Evolutionary conservation across 192 early-diverging fungal species (phyloP).

Genomic region (Coemansia sp.): DNA sequence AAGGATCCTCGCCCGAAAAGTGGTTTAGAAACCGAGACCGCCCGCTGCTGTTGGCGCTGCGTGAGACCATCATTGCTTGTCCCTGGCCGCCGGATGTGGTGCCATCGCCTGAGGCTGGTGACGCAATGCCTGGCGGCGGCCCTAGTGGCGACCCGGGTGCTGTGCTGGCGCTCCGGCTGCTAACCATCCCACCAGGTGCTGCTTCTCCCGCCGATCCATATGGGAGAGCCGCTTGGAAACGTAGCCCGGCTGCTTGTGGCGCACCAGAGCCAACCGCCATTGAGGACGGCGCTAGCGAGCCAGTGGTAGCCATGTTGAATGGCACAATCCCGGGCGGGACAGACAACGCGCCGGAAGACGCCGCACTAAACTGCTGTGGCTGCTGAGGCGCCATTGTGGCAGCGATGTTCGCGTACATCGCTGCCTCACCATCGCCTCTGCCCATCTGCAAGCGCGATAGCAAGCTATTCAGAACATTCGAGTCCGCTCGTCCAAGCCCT

Average conservation of each 20-base stretch:
- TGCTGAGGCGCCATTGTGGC: constrained; percentile 2
- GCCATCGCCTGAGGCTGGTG: constrained; percentile 14
- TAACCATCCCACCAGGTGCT: constrained; percentile 1
- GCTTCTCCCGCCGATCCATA: neutral
- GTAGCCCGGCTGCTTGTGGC: neutral
- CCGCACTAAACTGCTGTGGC: neutral
- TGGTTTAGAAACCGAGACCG: constrained; percentile 52
- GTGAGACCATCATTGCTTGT: constrained; percentile 33
- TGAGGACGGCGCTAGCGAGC: neutral
- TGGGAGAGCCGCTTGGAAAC: neutral
- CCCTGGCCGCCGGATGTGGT: neutral
- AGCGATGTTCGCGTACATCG: constrained; percentile 1
- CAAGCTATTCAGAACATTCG: constrained; percentile 37
- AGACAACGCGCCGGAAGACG: constrained; percentile 3
- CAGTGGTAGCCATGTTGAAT: neutral
- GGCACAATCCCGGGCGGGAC: constrained; percentile 6
- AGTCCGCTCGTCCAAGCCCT: constrained; percentile 24
- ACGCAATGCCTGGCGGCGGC: constrained; percentile 37
- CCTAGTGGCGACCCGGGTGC: constrained; percentile 21
- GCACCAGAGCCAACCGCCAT: neutral
- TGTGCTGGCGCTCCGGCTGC: constrained; percentile 6
- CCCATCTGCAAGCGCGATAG: constrained; percentile 40
- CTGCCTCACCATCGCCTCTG: constrained; percentile 9
- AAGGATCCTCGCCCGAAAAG: constrained; percentile 23
- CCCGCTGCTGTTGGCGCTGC: constrained; percentile 52